Conservation (phyloP, 306 rosid genomes). For the Hylodesmum podocarpum region DNA sequence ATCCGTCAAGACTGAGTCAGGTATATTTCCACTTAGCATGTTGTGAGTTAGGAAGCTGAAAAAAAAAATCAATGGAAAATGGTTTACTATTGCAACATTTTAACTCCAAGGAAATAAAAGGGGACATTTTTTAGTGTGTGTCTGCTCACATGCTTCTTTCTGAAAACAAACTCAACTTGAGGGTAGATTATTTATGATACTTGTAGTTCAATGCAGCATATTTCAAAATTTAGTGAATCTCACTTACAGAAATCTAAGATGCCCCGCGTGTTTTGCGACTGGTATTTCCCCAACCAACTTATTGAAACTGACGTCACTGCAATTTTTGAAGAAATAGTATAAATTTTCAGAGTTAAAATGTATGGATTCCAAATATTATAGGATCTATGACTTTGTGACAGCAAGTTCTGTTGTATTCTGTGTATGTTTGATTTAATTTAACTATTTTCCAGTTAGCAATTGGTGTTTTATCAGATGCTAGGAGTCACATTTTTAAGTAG, state of each 20-base stretch:
- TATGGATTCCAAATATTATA: neutral
- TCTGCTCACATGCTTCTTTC: slow-evolving; percentile 16
- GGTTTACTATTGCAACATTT: slow-evolving; percentile 18
- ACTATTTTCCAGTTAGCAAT: too few species aligned
- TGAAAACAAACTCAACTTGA: neutral
- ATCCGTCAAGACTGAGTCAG: slow-evolving; percentile 59
- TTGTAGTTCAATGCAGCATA: neutral
- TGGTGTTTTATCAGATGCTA: neutral
- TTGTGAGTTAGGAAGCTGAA: slow-evolving; percentile 75
- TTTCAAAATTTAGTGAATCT: neutral
- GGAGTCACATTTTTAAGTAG: neutral
- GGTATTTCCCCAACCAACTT: slow-evolving; percentile 80
- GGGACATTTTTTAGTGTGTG: neutral
- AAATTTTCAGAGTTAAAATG: neutral
- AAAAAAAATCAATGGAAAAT: slow-evolving; percentile 23
- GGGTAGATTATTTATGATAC: neutral
- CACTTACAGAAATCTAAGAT: slow-evolving; percentile 66
- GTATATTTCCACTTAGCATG: slow-evolving; percentile 64
- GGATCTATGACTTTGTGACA: too few species aligned
- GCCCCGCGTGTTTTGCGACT: slow-evolving; percentile 25
- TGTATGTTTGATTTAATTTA: too few species aligned
- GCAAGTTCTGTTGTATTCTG: too few species aligned
- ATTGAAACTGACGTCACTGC: slow-evolving; percentile 89
- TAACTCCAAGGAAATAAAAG: slow-evolving; percentile 23
- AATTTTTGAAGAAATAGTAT: slow-evolving; percentile 27